Conservation (phyloP, 257 asterid species). For the Striga asiatica region DNA sequence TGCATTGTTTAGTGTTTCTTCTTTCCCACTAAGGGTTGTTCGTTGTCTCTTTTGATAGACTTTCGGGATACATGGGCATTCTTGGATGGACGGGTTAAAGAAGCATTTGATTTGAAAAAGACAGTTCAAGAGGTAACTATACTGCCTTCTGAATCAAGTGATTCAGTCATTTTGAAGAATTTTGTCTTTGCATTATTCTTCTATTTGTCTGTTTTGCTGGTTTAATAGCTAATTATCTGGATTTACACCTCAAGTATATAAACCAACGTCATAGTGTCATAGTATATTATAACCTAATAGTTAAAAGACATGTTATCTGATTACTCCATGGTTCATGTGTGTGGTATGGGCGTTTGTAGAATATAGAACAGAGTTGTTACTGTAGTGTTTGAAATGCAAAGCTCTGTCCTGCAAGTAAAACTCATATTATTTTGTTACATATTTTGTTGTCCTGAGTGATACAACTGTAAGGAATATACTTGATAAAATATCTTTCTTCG, state of each 20-base stretch:
- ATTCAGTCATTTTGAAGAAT: slow-evolving; percentile 3
- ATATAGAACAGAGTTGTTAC: neutral
- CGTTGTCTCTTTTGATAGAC: slow-evolving; percentile 32
- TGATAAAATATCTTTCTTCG: neutral
- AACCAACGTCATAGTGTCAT: neutral
- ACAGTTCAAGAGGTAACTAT: slow-evolving; percentile 67
- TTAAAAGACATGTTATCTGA: neutral
- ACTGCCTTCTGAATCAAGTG: neutral
- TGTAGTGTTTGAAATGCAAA: neutral
- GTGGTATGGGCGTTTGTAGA: neutral
- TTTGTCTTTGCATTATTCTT: neutral
- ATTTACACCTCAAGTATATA: neutral
- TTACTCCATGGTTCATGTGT: neutral
- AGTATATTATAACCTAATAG: neutral
- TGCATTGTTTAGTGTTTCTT: slow-evolving; percentile 1
- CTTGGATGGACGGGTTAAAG: slow-evolving; percentile 67
- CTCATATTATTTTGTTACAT: neutral
- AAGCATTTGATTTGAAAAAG: slow-evolving; percentile 69
- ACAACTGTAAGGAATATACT: neutral
- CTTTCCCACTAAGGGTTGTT: slow-evolving; percentile 1
- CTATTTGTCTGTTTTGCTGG: slow-evolving; percentile 4
- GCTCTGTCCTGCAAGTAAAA: neutral
- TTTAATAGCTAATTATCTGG: neutral
- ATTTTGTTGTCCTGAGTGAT: neutral
- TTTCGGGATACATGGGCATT: slow-evolving; percentile 80